Evolutionary conservation across 176 grass and related monocot species (phyloP), one percentile per base, ranked within the genome.

Genomic region (Rhynchospora pubera): DNA sequence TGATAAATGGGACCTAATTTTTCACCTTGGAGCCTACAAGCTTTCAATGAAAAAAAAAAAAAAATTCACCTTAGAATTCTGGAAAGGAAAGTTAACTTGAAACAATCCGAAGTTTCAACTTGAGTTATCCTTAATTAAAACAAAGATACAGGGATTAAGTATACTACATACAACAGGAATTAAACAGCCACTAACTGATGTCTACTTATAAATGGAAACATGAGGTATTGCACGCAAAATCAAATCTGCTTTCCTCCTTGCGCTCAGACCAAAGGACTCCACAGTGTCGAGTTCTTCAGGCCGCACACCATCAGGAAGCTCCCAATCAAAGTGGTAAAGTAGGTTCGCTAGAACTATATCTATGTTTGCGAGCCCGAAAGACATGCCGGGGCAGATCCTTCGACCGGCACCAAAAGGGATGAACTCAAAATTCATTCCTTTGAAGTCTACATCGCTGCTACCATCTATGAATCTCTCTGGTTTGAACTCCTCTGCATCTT

Each of bases 311-410:
- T 2, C 50, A 0, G 88, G 85, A 56, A 93, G 51, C 7, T 15
- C 16, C 83, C 86, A 89, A 44, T 93, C 85, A 51, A 93, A 93
- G 53, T 90, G 88, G 82, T 77, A 88, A 13, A 93, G 83, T 32
- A 93, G n/a, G 23, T 59, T 83, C 0, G 91, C 91, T 5, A 93
- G 85, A 13, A 78, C 70, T 11, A 93, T 44, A 71, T 90, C 91
- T 6, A 90, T 10, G 9, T 83, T 77, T 24, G 88, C 85, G 15
- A 93, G 3, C 1, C 88, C 91, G 3, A 93, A 93, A 19, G 65
- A 7, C 73, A 89, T 85, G 1, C 87, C 90, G 0, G 85, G 85
- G 83, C 90, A 92, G 16, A 92, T 85, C 85, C 90, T 48, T 22
- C 87, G 21, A 0, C 90, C 90, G 5, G 85, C 71, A 0, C 90